Percentiles rank a stretch among this genome's conserved stretches.
Conservation (phyloP, 2,329 filamentous ascomycete species). For the Colletotrichum filicis region DNA sequence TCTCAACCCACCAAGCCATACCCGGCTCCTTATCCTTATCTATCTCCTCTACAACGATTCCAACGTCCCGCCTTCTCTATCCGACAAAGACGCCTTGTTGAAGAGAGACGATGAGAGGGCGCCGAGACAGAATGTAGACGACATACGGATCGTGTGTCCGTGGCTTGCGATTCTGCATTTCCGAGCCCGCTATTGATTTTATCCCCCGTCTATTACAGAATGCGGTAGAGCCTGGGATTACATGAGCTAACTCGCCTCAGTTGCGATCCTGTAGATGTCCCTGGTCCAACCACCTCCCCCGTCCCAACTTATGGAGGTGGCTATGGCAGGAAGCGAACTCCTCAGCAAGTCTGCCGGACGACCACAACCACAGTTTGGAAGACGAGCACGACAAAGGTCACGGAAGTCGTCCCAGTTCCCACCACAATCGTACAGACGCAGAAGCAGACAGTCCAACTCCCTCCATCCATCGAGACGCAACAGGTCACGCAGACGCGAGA, state of each 20-base stretch:
- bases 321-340: not conserved
- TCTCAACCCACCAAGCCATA: not conserved
- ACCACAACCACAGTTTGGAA: slow-evolving; percentile 35
- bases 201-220: not conserved
- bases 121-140: not conserved
- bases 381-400: slow-evolving; percentile 34
- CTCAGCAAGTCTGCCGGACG: slow-evolving; percentile 33
- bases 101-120: not conserved
- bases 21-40: not conserved
- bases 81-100: not conserved
- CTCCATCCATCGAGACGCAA: slow-evolving; percentile 8
- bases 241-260: slow-evolving; percentile 1
- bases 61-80: not conserved
- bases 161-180: not conserved
- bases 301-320: slow-evolving; percentile 14
- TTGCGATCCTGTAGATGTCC: slow-evolving; percentile 10
- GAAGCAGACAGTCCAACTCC: not conserved
- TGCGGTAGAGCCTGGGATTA: not conserved
- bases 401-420: slow-evolving; percentile 6
- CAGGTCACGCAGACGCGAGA: slow-evolving; percentile 12
- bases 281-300: slow-evolving; percentile 7
- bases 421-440: slow-evolving; percentile 12
- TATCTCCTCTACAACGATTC: not conserved
- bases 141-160: not conserved
- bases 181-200: not conserved